Evolutionary conservation across 2,329 filamentous ascomycete genomes (phyloP), one percentile per base, ranked within the genome.

Genomic region (Myriosclerotinia curreyana): DNA sequence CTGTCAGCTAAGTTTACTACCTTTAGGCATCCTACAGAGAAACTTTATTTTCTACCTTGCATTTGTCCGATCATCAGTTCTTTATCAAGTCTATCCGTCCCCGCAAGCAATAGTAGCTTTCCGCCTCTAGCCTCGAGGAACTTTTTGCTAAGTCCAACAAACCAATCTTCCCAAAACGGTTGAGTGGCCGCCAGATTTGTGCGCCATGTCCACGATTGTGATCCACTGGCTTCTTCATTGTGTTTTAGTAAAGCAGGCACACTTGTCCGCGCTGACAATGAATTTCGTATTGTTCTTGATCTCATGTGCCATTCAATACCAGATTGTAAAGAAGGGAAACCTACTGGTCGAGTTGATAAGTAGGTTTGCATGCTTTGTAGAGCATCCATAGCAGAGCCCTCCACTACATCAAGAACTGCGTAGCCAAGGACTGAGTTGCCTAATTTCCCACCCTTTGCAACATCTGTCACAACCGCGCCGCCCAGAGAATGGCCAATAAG

Each of bases 11-110:
- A 36, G 22, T 20, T 20, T 25, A 11, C 34, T 25, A 38, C 22
- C 14, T 50, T n/a, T 17, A 34, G 34, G 14, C 4, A 31, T 38
- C 9, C n/a, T n/a, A 48, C 31, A 2, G n/a, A 60, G 34, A 11
- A 15, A 25, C 38, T 8, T 62, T 73, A 48, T 8, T 36, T 36
- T 76, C 70, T 79, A 90, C 91, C 93, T 80, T 97, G 93, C 93
- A 97, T 97, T 77, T 97, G 93, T 20, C 93, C 93, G 75, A 97
- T 96, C 76, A 91, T 96, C 72, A 97, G 78, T 73, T 96, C 93
- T 69, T 91, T 96, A 75, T 97, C 93, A 64, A 97, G 76, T 56
- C 93, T 82, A 77, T 97, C 94, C 14, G 93, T 96, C 22, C 93
- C 93, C 3, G 93, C 94, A 40, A 97, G 82, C 60, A 97, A 78